A percentile compares a stretch with the other conserved stretches of the same genome.
phyloP scores from a whole-genome alignment of 1,284 basidiomycete genomes.

The Fomitopsis pinicola region DNA sequence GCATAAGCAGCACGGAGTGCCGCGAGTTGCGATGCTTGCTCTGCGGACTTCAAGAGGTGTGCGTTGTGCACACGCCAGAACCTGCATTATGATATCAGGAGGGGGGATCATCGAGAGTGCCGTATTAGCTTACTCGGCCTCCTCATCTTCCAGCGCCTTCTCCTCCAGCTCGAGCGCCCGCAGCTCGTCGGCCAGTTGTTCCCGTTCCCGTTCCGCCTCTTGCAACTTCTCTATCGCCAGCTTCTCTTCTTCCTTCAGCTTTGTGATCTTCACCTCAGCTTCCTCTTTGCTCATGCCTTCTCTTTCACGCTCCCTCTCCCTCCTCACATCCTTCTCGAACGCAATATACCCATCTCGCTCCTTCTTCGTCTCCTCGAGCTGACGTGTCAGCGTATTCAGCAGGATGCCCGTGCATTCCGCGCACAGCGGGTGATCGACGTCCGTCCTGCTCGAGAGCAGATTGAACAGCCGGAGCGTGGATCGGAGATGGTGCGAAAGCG shows the following conservation, averaged over 20 bases:
- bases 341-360: slow-evolving; percentile 92
- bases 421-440: slow-evolving; percentile 94
- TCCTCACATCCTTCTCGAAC: slow-evolving; percentile 84
- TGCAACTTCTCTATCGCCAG: slow-evolving; percentile 70
- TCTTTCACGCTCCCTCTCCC: slow-evolving; percentile 64
- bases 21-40: slow-evolving; percentile 65
- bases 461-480: slow-evolving; percentile 75
- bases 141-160: slow-evolving; percentile 69
- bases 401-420: slow-evolving; percentile 89
- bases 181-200: slow-evolving; percentile 72
- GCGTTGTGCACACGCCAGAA: slow-evolving; percentile 83
- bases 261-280: slow-evolving; percentile 66
- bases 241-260: slow-evolving; percentile 72
- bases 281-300: slow-evolving; percentile 59
- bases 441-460: slow-evolving; percentile 74
- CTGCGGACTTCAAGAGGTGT: slow-evolving; percentile 59
- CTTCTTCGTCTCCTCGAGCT: slow-evolving; percentile 86
- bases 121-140: slow-evolving; percentile 61
- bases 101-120: slow-evolving; percentile 6
- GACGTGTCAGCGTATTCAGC: slow-evolving; percentile 71
- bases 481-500: slow-evolving; percentile 75
- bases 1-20: slow-evolving; percentile 74
- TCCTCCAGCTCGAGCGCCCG: slow-evolving; percentile 72
- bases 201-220: slow-evolving; percentile 70
- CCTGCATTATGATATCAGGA: slow-evolving; percentile 35